phyloP scores from a whole-genome alignment of 805 yeast genomes.

The Candida yuanshanica region DNA sequence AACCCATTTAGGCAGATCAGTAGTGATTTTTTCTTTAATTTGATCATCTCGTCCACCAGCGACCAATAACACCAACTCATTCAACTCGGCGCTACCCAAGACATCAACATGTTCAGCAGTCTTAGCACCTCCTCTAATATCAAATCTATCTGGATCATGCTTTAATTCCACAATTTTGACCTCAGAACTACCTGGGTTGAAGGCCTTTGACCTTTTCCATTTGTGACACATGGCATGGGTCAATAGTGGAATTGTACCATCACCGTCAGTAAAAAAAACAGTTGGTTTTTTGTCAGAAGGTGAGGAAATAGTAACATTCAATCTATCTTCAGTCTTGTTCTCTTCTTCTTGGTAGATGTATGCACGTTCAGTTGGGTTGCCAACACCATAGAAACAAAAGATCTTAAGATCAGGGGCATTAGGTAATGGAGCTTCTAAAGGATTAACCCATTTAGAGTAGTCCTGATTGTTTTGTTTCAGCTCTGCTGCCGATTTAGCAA shows the following conservation, averaged over 20 bases:
- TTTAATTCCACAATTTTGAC: constrained; percentile 86
- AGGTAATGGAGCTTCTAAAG: constrained; percentile 87
- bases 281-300: constrained; percentile 52
- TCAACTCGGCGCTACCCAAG: constrained; percentile 85
- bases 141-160: constrained; percentile 91
- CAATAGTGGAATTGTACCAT: constrained; percentile 86
- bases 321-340: constrained; percentile 42
- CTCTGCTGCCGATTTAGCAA: constrained; percentile 56
- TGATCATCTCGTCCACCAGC: constrained; percentile 75
- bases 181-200: constrained; percentile 69
- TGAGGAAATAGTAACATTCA: constrained; percentile 68
- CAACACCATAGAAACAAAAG: constrained; percentile 92
- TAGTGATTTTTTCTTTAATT: constrained; percentile 53
- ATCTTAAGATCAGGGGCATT: constrained; percentile 89
- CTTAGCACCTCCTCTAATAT: constrained; percentile 94
- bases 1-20: constrained; percentile 61
- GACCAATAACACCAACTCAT: constrained; percentile 75
- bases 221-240: constrained; percentile 90
- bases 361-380: constrained; percentile 92
- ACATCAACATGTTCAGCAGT: constrained; percentile 98
- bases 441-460: constrained; percentile 88
- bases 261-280: constrained; percentile 86
- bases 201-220: constrained; percentile 70
- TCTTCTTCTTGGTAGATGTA: constrained; percentile 75
- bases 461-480: constrained; percentile 59